Conservation (phyloP, 1,284 basidiomycete species). For the Heterobasidion parviporum region DNA sequence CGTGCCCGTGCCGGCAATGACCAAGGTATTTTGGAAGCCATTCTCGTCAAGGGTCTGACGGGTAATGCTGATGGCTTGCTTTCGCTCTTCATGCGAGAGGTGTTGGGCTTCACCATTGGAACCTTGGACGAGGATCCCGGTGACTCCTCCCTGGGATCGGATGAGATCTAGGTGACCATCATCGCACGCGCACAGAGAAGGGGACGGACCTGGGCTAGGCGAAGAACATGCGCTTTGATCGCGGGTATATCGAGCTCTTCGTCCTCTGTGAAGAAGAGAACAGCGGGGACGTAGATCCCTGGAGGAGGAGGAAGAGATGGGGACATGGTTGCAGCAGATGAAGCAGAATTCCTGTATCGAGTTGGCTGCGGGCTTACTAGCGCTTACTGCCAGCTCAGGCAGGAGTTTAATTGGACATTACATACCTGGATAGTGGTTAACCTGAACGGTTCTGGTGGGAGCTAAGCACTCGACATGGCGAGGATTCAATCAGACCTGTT, state of each 20-base stretch:
- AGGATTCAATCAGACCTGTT: no score
- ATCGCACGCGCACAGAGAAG: constrained; percentile 2
- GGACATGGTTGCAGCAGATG: neutral
- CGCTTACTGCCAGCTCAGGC: no score
- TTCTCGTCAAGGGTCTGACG: constrained; percentile 69
- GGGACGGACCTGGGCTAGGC: constrained; percentile 49
- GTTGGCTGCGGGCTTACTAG: no score
- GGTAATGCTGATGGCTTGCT: constrained; percentile 54
- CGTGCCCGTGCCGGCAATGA: constrained; percentile 84
- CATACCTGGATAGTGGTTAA: no score
- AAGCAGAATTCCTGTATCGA: neutral
- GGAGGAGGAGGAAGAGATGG: constrained; percentile 35
- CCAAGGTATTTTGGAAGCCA: constrained; percentile 57
- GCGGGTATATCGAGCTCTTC: constrained; percentile 57
- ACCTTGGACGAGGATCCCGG: constrained; percentile 70
- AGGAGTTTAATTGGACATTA: no score
- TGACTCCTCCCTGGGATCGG: constrained; percentile 51
- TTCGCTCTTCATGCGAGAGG: constrained; percentile 63
- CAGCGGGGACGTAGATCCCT: constrained; percentile 69
- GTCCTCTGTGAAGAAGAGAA: constrained; percentile 59
- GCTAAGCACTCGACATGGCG: no score
- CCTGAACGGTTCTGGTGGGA: no score
- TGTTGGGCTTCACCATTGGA: constrained; percentile 78
- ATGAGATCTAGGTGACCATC: neutral
- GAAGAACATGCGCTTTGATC: constrained; percentile 56